phyloP scores from a whole-genome alignment of 2,329 filamentous ascomycete genomes.

The Colletotrichum camelliae region DNA sequence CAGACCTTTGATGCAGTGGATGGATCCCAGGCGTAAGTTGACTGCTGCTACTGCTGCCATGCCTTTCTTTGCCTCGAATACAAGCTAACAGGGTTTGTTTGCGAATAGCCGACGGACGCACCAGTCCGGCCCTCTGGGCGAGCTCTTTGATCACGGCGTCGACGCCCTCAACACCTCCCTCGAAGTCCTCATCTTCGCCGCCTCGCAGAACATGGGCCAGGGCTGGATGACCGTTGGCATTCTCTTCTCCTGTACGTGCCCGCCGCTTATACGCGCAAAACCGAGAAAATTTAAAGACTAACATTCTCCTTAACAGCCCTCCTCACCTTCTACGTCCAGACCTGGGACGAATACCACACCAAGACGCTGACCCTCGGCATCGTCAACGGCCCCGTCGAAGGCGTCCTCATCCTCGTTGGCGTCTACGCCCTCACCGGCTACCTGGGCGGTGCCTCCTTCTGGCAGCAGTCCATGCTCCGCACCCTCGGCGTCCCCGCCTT shows the following conservation, averaged over 20 bases:
- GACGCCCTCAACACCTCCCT: constrained; percentile 97
- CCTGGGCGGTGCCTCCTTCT: constrained; percentile 89
- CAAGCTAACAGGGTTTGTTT: not conserved
- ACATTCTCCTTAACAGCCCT: constrained; percentile 59
- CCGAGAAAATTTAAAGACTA: not conserved
- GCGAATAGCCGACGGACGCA: constrained; percentile 78
- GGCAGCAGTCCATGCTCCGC: constrained; percentile 82
- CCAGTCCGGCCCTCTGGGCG: constrained; percentile 92
- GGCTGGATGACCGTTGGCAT: constrained; percentile 86
- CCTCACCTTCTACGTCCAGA: constrained; percentile 97
- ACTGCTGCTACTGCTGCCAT: not conserved
- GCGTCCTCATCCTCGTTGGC: constrained; percentile 80
- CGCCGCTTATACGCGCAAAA: not conserved
- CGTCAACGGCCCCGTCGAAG: constrained; percentile 94
- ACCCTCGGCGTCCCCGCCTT: constrained; percentile 72
- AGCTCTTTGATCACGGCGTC: constrained; percentile 97
- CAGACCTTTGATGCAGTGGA: constrained; percentile 99
- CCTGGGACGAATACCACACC: constrained; percentile 99
- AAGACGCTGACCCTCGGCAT: constrained; percentile 92
- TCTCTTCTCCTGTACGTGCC: constrained; percentile 76
- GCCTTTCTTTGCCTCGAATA: not conserved
- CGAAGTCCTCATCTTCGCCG: constrained; percentile 90
- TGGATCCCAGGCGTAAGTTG: constrained; percentile 83
- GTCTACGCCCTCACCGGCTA: constrained; percentile 86
- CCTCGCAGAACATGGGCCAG: constrained; percentile 91